A percentile compares a stretch with the other conserved stretches of the same genome.
Evolutionary conservation across 129 eudicot species (phyloP).

Genomic region (Calendula officinalis): DNA sequence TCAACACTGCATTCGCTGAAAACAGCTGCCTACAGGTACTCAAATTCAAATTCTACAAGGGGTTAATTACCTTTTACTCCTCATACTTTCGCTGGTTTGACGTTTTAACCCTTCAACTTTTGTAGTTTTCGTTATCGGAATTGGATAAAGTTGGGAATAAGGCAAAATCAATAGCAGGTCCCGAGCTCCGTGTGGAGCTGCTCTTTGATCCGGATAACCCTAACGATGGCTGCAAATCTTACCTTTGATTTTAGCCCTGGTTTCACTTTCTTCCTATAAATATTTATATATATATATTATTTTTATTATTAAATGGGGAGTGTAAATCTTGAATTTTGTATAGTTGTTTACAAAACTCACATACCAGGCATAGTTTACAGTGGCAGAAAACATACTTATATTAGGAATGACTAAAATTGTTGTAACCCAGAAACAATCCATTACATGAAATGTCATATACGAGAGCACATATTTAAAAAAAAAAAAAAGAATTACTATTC

Average conservation of each 20-base stretch:
- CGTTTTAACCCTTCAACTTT: not conserved
- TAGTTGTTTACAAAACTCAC: constrained; percentile 2
- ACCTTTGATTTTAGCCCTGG: constrained; percentile 23
- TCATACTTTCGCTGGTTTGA: too few relatives aligned
- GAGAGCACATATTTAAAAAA: too few relatives aligned
- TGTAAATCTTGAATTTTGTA: constrained; percentile 27
- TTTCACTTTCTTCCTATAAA: constrained; percentile 18
- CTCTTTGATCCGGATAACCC: constrained; percentile 48
- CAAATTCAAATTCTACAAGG: too few relatives aligned
- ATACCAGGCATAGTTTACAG: constrained; percentile 12
- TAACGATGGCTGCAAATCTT: constrained; percentile 17
- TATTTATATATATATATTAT: not conserved
- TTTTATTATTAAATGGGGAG: not conserved
- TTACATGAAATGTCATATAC: not conserved
- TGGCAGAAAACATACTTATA: constrained; percentile 6
- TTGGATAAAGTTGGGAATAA: constrained; percentile 69
- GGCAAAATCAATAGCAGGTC: constrained; percentile 64
- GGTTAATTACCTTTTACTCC: too few relatives aligned
- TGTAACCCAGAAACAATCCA: not conserved
- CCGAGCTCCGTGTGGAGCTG: constrained; percentile 64
- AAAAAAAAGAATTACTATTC: too few relatives aligned
- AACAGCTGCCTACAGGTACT: constrained; percentile 57
- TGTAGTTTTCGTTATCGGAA: constrained; percentile 53
- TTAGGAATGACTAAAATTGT: not conserved
- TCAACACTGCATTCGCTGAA: constrained; percentile 64